phyloP scores from a whole-genome alignment of 2,329 filamentous ascomycete species.

The Aspergillus vadensis region DNA sequence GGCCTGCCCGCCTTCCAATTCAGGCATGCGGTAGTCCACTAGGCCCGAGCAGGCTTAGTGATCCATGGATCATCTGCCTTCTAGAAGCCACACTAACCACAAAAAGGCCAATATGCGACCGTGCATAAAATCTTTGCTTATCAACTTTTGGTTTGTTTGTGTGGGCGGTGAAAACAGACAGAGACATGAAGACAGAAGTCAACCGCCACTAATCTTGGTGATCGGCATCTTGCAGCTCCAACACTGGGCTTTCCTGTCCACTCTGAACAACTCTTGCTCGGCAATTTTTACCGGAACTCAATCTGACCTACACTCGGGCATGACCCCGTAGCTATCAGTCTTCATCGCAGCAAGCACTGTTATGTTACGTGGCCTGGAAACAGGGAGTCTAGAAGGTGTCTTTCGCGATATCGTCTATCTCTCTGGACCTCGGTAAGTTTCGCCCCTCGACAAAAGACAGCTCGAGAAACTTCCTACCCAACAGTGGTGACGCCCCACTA shows the following conservation, averaged over 20 bases:
- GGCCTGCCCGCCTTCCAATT: neutral
- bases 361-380: too few species aligned
- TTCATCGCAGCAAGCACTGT: too few species aligned
- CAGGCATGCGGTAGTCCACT: neutral
- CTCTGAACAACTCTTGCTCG: too few species aligned
- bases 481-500: neutral
- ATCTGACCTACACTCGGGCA: too few species aligned
- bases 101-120: neutral
- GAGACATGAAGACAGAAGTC: too few species aligned
- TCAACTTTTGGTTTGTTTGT: too few species aligned
- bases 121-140: neutral
- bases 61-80: neutral
- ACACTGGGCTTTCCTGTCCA: too few species aligned
- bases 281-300: too few species aligned
- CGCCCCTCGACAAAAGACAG: neutral
- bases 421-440: constrained; percentile 7
- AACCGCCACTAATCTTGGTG: too few species aligned
- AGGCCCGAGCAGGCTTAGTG: neutral
- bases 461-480: constrained; percentile 7
- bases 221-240: too few species aligned
- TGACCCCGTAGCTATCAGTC: too few species aligned
- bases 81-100: neutral
- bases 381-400: neutral
- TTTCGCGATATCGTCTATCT: neutral
- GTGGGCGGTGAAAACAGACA: too few species aligned